Conservation (phyloP, 257 asterid genomes). For the Phtheirospermum japonicum region DNA sequence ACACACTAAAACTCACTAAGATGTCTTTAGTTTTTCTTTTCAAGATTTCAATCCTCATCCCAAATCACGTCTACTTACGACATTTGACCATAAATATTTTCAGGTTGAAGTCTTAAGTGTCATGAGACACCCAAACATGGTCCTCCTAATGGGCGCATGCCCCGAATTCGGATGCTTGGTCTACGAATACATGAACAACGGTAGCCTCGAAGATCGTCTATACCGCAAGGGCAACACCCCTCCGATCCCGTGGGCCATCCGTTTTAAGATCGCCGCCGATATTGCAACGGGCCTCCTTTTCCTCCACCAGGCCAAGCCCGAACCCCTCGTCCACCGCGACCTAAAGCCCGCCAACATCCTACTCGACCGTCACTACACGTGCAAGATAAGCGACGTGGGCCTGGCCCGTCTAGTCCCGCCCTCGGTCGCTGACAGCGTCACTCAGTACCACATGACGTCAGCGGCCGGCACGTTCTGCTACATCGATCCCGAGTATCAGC, state of each 20-base stretch:
- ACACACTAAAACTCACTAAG: too few relatives aligned
- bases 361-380: conserved; percentile 44
- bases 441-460: conserved; percentile 66
- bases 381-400: conserved; percentile 72
- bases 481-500: conserved; percentile 74
- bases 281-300: conserved; percentile 61
- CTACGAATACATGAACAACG: conserved; percentile 63
- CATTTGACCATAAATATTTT: neutral
- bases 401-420: conserved; percentile 64
- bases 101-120: conserved; percentile 60
- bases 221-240: conserved; percentile 59
- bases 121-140: conserved; percentile 71
- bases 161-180: conserved; percentile 70
- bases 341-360: conserved; percentile 63
- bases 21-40: too few relatives aligned
- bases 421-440: conserved; percentile 49
- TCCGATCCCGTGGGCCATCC: conserved; percentile 55
- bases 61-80: neutral
- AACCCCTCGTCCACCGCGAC: conserved; percentile 65
- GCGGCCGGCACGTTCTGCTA: conserved; percentile 76
- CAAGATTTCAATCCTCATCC: neutral
- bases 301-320: conserved; percentile 71
- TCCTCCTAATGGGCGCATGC: conserved; percentile 65
- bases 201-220: conserved; percentile 64
- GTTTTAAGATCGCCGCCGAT: conserved; percentile 57